A percentile compares a stretch with the other conserved stretches of the same genome.
These are phyloP conservation scores for Exophiala calicioides DNA, from an alignment of 2,329 filamentous ascomycete genomes.

Conservation along the genomic window DNA sequence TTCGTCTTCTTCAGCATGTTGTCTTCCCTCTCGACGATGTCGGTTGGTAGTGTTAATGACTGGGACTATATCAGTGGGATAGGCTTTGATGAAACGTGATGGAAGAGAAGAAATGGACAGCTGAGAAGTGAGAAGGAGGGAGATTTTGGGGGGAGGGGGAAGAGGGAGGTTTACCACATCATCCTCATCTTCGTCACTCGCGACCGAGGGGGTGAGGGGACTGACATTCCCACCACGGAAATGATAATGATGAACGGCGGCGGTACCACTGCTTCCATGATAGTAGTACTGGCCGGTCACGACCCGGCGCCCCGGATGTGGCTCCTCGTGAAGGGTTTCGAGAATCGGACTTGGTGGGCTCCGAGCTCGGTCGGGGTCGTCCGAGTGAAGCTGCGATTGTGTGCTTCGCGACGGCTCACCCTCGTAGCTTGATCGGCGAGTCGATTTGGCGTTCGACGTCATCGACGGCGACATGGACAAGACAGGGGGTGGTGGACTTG, in stretches of 20 bases:
- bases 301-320: constrained; percentile 15
- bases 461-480: background rate
- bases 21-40: background rate
- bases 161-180: background rate
- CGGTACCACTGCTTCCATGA: background rate
- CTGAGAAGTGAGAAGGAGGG: background rate
- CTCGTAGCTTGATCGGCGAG: background rate
- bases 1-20: background rate
- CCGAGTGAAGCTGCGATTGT: background rate
- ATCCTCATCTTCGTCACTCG: constrained; percentile 8
- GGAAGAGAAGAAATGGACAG: no score
- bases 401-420: background rate
- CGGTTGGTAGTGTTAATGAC: background rate
- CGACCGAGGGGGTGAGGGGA: constrained; percentile 5
- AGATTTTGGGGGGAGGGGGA: background rate
- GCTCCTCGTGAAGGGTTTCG: constrained; percentile 20
- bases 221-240: constrained; percentile 5
- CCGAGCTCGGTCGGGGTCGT: constrained; percentile 8
- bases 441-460: background rate
- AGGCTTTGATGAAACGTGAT: background rate
- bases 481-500: background rate
- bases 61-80: background rate
- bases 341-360: constrained; percentile 14
- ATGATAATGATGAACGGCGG: background rate
- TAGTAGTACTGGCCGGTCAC: constrained; percentile 4